A percentile compares a stretch with the other conserved stretches of the same genome.
Conservation (phyloP, 129 eudicot species). For the Flaveria brownii region DNA sequence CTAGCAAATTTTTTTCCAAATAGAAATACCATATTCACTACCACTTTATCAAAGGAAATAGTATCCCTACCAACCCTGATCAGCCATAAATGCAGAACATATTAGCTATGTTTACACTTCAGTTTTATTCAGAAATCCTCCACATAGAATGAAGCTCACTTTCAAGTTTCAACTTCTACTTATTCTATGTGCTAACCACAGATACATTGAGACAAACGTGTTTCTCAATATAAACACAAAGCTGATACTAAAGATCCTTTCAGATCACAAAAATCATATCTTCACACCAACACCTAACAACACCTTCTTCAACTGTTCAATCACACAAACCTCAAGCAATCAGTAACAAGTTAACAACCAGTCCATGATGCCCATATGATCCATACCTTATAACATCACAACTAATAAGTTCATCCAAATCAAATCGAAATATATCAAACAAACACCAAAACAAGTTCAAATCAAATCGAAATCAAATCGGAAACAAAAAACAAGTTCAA, state of each 20-base stretch:
- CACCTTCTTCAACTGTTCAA: conserved; percentile 10
- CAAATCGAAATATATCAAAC: too few relatives aligned
- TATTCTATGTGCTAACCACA: background rate
- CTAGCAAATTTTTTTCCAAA: background rate
- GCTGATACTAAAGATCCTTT: background rate
- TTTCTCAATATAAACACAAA: background rate
- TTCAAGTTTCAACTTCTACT: conserved; percentile 10
- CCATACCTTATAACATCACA: too few relatives aligned
- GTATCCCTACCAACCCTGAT: conserved; percentile 4
- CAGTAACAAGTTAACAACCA: background rate
- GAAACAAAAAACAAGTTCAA: conserved; percentile 6
- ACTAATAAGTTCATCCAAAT: too few relatives aligned
- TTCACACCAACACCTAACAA: background rate
- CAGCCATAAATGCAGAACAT: background rate
- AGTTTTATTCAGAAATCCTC: background rate
- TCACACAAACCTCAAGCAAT: conserved; percentile 13
- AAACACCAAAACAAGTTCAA: conserved; percentile 12
- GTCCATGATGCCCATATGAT: too few relatives aligned
- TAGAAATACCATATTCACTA: background rate
- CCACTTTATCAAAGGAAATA: background rate
- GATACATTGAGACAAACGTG: too few relatives aligned
- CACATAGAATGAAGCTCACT: background rate
- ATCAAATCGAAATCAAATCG: too few relatives aligned
- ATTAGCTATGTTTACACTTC: conserved; percentile 5
- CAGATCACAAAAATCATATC: conserved; percentile 2